Conservation (phyloP, 208 protist species). For the Leishmania turanica region DNA sequence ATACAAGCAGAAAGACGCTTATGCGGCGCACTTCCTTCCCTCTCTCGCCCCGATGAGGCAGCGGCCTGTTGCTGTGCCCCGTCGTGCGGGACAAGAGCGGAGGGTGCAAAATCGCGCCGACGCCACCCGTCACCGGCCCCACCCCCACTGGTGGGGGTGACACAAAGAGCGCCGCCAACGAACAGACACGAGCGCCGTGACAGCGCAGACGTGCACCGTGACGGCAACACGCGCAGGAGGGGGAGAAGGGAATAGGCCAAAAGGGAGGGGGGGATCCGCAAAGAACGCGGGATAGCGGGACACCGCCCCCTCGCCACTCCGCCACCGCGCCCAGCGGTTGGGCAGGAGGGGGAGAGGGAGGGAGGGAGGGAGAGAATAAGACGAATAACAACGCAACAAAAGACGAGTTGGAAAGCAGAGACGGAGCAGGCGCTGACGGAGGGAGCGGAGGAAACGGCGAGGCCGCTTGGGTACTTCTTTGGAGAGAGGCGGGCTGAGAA, state of each 20-base stretch:
- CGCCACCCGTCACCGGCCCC: not conserved
- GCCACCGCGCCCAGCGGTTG: not conserved
- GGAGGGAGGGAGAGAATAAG: not conserved
- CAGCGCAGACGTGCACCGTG: not conserved
- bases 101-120: not conserved
- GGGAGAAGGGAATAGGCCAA: not conserved
- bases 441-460: not conserved
- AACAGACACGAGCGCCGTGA: too few species aligned
- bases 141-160: too few species aligned
- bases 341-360: not conserved
- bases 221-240: not conserved
- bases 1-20: not conserved
- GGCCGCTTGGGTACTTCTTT: not conserved
- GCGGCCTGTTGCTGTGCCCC: not conserved
- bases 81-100: not conserved
- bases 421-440: slow-evolving; percentile 1
- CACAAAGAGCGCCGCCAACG: not conserved
- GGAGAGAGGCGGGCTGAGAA: not conserved
- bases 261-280: not conserved
- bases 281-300: slow-evolving; percentile 1
- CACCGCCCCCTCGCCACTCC: too few species aligned
- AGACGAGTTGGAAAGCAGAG: slow-evolving; percentile 2
- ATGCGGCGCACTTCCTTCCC: not conserved
- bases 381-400: not conserved
- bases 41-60: not conserved